phyloP scores from a whole-genome alignment of 2,329 filamentous ascomycete genomes.

The Esteya vermicola region DNA sequence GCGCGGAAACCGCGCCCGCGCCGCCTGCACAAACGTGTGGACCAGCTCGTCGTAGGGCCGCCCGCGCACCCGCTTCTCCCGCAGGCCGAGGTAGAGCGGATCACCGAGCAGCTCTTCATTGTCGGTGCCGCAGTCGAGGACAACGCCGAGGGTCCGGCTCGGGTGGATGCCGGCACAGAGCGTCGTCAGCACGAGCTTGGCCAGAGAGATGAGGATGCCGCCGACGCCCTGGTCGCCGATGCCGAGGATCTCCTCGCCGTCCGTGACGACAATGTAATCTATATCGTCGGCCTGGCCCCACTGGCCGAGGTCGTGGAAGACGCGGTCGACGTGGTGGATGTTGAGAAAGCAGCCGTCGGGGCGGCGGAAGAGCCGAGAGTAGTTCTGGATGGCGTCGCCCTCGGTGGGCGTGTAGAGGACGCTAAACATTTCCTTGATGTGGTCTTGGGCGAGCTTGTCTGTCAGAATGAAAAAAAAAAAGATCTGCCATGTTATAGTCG shows the following conservation, averaged over 20 bases:
- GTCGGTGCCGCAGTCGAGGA: slow-evolving; percentile 76
- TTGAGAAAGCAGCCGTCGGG: slow-evolving; percentile 75
- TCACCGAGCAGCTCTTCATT: slow-evolving; percentile 63
- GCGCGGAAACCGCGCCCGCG: slow-evolving; percentile 55
- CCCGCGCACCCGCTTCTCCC: slow-evolving; percentile 51
- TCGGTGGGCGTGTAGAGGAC: slow-evolving; percentile 89
- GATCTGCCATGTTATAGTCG: no score
- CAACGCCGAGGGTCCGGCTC: slow-evolving; percentile 62
- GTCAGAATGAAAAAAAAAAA: slow-evolving; percentile 2
- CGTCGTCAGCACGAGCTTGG: slow-evolving; percentile 71
- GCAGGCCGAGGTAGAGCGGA: slow-evolving; percentile 65
- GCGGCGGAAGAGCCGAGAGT: slow-evolving; percentile 60
- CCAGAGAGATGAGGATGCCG: slow-evolving; percentile 69
- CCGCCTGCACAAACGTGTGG: slow-evolving; percentile 55
- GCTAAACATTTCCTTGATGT: slow-evolving; percentile 77
- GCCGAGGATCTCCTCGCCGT: slow-evolving; percentile 62
- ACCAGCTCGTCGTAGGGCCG: slow-evolving; percentile 65
- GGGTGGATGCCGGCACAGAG: slow-evolving; percentile 80
- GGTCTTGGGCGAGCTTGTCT: slow-evolving; percentile 48
- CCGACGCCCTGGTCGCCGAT: slow-evolving; percentile 85
- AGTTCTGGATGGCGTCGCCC: slow-evolving; percentile 76
- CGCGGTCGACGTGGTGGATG: slow-evolving; percentile 50
- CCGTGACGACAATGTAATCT: slow-evolving; percentile 79
- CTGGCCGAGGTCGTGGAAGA: slow-evolving; percentile 51
- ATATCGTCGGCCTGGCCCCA: slow-evolving; percentile 62